A percentile compares a stretch with the other conserved stretches of the same genome.
These are phyloP conservation scores for Tolypocladium ovalisporum DNA, from an alignment of 2,329 filamentous ascomycete species.

Conservation along the genomic window DNA sequence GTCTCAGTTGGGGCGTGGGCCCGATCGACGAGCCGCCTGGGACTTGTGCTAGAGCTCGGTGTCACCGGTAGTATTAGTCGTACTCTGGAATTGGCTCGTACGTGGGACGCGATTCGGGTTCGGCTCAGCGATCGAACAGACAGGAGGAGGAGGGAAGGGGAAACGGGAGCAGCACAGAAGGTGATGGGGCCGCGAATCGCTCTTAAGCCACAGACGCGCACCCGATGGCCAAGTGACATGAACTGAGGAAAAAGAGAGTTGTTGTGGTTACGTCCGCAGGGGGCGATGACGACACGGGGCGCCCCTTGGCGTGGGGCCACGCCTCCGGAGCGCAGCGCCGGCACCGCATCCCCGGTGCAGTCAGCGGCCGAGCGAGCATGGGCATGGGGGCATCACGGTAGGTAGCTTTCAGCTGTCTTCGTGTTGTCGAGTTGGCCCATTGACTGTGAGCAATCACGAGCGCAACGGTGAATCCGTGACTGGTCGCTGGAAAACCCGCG, in stretches of 20 bases:
- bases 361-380: too few relatives aligned
- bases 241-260: not conserved
- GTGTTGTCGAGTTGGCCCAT: too few relatives aligned
- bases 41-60: too few relatives aligned
- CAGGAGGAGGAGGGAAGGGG: not conserved
- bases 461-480: too few relatives aligned
- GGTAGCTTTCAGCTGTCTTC: too few relatives aligned
- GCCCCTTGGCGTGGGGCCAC: not conserved
- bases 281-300: slow-evolving; percentile 10
- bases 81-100: not conserved
- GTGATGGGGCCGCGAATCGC: not conserved
- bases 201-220: not conserved
- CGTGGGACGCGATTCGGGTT: too few relatives aligned
- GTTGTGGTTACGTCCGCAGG: slow-evolving; percentile 1
- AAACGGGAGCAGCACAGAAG: not conserved
- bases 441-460: too few relatives aligned
- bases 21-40: not conserved
- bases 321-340: too few relatives aligned
- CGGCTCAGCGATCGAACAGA: not conserved
- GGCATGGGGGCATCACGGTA: too few relatives aligned
- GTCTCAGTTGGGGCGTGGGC: not conserved
- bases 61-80: not conserved
- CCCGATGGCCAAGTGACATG: not conserved
- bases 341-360: too few relatives aligned
- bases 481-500: too few relatives aligned